Evolutionary conservation across 2,329 filamentous ascomycete genomes (phyloP), one percentile per base, ranked within the genome.

Genomic region (Conoideocrella luteorostrata): DNA sequence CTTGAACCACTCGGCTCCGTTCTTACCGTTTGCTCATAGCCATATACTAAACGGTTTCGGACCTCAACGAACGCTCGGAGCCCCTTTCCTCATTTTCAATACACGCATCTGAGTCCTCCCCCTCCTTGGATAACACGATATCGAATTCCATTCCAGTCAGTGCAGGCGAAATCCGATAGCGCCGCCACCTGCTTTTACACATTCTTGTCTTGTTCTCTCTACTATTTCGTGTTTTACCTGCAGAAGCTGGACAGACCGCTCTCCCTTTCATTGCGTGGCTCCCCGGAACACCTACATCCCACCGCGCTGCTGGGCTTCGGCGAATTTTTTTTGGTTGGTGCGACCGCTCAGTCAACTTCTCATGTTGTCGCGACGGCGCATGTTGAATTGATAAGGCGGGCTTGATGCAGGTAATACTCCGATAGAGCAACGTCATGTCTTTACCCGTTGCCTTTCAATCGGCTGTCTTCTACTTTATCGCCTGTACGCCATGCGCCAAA

Each of bases 401-500:
- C 33, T 46, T 36, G 46, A 48, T 40, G 45, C 39, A 29, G 36
- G 28, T 15, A 9, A 3, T 9, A 17, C 2, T 45, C 36, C 37
- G 28, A 39, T 47, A 30, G 21, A 45, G 41, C 49, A 41, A 45
- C 54, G 44, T 49, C 58, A 69, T 70, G 67, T 69, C 66, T 49
- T 61, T 82, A 50, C 67, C 69, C 45, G 71, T 78, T 47, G 80
- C 78, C 56, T 69, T 88, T 24, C 86, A 88, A 63, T 89, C 85
- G 42, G 84, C 83, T 52, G 68, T 87, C 60, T 90, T 89, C 71
- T 88, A 87, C 69, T 74, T 88, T 52, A 68, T 85, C 47, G 84
- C 85, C 44, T 91, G 86, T 60, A 82, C 84, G 49, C 86, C 86
- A 65, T 96, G 89, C 67, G 74, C 82, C 45, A 78, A 86, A 52